Evolutionary conservation across 192 early-diverging fungal species (phyloP), one percentile per base, ranked within the genome.

Genomic region (Linnemannia exigua): DNA sequence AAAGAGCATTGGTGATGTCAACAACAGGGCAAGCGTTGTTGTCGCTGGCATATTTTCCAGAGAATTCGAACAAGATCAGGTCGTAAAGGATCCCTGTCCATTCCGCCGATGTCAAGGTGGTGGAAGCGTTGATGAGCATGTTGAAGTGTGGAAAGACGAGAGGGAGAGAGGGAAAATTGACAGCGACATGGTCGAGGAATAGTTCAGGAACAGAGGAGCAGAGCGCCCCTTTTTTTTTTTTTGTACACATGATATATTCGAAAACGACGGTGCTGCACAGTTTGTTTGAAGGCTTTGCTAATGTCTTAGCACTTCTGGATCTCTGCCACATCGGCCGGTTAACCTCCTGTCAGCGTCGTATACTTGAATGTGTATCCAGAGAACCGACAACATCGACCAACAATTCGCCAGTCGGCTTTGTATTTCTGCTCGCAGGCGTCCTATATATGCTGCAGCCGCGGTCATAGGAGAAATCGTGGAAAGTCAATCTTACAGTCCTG

Each of bases 71-170:
- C 25, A 61, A 28, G 19, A 61, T 50, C 2, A 22, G 25, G 54
- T 61, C 54, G 54, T 25, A 61, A n/a, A 61, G 54, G 25, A 61
- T 61, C 11, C 54, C 54, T 61, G 54, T 61, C 54, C 54, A 61
- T 61, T 61, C 54, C 25, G 54, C 54, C 5, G 6, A 61, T 11
- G 54, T 12, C 0, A 61, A n/a, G n/a, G 25, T 61, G n/a, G 54
- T 28, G 0, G 22, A 20, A 0, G 54, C 9, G 41, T 44, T 61
- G 8, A n/a, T 61, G 5, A 28, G 2, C 54, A 61, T 61, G 54
- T 25, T n/a, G 22, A 54, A 3, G 41, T 6, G 41, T 44, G 9
- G 41, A 44, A 44, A 44, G 41, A 44, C n/a, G n/a, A n/a, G n/a
- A n/a, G n/a, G n/a, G 9, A 44, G 41, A 44, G 9, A 9, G 41